Conservation (phyloP, 345 rosid species). For the Populus euphratica region DNA sequence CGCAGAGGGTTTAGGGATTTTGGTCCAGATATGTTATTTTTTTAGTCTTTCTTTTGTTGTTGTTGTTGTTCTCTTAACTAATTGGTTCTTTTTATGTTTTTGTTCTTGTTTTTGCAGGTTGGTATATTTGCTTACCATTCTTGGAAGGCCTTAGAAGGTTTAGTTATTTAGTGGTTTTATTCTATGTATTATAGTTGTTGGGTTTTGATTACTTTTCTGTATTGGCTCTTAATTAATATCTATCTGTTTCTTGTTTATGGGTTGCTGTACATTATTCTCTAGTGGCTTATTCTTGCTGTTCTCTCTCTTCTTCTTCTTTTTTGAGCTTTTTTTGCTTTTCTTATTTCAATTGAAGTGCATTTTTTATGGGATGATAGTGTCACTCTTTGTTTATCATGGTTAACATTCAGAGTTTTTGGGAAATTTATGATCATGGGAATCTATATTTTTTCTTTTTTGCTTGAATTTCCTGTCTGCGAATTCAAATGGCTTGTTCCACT, state of each 20-base stretch:
- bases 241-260: background rate
- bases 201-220: background rate
- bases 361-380: background rate
- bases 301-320: background rate
- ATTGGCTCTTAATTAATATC: background rate
- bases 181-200: background rate
- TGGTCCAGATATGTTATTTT: background rate
- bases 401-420: background rate
- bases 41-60: background rate
- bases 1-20: background rate
- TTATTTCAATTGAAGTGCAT: background rate
- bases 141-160: background rate
- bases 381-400: background rate
- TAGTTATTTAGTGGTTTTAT: background rate
- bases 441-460: background rate
- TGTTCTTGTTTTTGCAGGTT: constrained; percentile 2
- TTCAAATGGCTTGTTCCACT: background rate
- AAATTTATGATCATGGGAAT: background rate
- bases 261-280: background rate
- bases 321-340: background rate
- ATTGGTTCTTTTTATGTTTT: background rate
- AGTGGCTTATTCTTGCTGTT: background rate
- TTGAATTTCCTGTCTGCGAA: background rate
- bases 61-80: background rate
- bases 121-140: background rate